Base-by-base conservation (phyloP, 1,284 basidiomycete genomes). In the Ustilago tritici region DNA sequence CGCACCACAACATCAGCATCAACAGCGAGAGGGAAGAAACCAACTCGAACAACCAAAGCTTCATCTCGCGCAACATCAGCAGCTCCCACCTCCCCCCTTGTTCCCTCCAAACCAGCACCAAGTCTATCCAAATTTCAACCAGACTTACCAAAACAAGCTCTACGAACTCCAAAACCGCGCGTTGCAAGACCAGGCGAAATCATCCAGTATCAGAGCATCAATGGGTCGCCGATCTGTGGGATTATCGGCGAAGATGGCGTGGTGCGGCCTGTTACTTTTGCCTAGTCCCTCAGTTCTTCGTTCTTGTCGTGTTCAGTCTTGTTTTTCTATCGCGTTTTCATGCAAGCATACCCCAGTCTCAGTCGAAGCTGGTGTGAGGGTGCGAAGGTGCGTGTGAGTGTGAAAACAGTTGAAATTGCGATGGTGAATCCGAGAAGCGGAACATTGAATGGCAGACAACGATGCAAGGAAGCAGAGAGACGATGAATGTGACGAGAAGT, bases 221-320 rank as follows among this genome's bases (percentile, higher is more conserved):
- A 79, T 46, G 79, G 79, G 12, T 74, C 70, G 4, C 79, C 79
- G 46, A 81, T 81, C 40, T 75, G 61, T 31, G 77, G 79, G n/a
- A 61, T 81, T 49, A 67, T 81, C n/a, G 77, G 71, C 17, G 61
- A 61, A 38, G 75, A 81, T 38, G 79, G 79, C 15, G 38, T 62
- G 2, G 61, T 79, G 2, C 47, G 71, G 2, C 70, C 67, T 7
- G 64, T 80, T 41, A 43, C 61, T 9, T 66, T 77, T 11, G 68
- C 72, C 41, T 67, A 61, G 53, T 14, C n/a, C 57, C 3, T 50
- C 23, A 17, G 5, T 15, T 34, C n/a, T 15, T 43, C 6, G 3
- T 17, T n/a, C 34, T 23, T 43, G 7, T 23, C 50, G 41, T 32
- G 15, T 15, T 40, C 32, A 8, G 11, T 57, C 19, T 12, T 40